Conservation (phyloP, 495 filamentous ascomycete species). For the Eremomyces bilateralis region DNA sequence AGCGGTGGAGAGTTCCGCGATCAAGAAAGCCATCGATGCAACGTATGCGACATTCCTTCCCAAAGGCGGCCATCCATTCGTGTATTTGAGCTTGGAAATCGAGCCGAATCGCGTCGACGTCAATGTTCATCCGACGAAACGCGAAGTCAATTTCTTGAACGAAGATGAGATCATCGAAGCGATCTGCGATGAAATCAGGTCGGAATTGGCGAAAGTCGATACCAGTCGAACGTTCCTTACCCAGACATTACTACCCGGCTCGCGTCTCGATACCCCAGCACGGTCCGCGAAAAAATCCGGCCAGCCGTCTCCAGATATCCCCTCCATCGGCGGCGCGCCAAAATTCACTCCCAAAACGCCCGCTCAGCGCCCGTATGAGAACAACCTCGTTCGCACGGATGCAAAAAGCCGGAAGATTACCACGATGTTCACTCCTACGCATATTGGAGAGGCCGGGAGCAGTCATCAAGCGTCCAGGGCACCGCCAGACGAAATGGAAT, state of each 20-base stretch:
- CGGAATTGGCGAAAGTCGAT: slow-evolving; percentile 70
- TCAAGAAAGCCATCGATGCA: slow-evolving; percentile 80
- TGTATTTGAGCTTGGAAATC: slow-evolving; percentile 83
- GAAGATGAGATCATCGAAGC: slow-evolving; percentile 91
- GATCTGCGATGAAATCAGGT: slow-evolving; percentile 62
- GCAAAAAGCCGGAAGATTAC: slow-evolving; percentile 85
- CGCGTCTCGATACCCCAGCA: slow-evolving; percentile 14
- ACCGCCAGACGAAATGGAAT: slow-evolving; percentile 35
- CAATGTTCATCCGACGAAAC: slow-evolving; percentile 93
- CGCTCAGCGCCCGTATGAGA: slow-evolving; percentile 51
- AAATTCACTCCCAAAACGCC: slow-evolving; percentile 14
- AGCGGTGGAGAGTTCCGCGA: slow-evolving; percentile 76
- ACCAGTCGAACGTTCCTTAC: slow-evolving; percentile 87
- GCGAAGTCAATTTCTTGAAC: slow-evolving; percentile 95
- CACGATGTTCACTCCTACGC: slow-evolving; percentile 52
- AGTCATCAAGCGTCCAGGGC: slow-evolving; percentile 10
- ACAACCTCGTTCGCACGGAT: slow-evolving; percentile 80
- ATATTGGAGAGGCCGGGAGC: background rate
- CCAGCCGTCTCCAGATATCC: slow-evolving; percentile 1
- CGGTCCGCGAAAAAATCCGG: slow-evolving; percentile 17
- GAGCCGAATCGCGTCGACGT: slow-evolving; percentile 89
- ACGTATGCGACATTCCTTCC: slow-evolving; percentile 79
- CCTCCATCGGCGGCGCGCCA: background rate
- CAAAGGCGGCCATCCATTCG: slow-evolving; percentile 85
- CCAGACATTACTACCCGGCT: slow-evolving; percentile 67